A percentile compares a stretch with the other conserved stretches of the same genome.
These are phyloP conservation scores for Lasiodiplodia sp. DNA, from an alignment of 2,329 filamentous ascomycete species.

Conservation along the genomic window DNA sequence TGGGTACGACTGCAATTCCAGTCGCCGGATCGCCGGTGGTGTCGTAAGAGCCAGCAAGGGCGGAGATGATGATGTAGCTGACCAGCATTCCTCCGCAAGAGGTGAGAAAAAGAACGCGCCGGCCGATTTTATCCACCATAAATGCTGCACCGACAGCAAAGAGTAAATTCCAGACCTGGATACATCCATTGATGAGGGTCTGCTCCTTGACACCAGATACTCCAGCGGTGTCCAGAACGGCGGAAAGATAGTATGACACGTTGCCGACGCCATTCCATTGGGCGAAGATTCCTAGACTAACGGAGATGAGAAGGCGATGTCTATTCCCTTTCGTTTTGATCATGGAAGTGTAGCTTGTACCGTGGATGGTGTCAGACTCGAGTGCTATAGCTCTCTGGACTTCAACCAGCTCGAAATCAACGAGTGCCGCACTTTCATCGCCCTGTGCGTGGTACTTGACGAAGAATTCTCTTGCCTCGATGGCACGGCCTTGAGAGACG, in stretches of 20 bases:
- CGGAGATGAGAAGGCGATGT: conserved; percentile 61
- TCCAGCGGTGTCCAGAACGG: conserved; percentile 44
- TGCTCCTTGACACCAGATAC: conserved; percentile 45
- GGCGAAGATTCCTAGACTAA: conserved; percentile 62
- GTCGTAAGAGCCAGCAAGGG: conserved; percentile 10
- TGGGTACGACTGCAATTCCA: conserved; percentile 41
- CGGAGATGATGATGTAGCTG: conserved; percentile 43
- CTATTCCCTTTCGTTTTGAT: conserved; percentile 60
- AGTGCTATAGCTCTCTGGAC: conserved; percentile 57
- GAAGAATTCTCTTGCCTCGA: conserved; percentile 58
- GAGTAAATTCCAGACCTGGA: conserved; percentile 59
- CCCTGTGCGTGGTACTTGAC: conserved; percentile 61
- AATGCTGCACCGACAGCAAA: conserved; percentile 55
- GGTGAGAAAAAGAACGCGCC: conserved; percentile 44
- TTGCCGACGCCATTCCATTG: conserved; percentile 64
- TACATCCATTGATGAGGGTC: conserved; percentile 44
- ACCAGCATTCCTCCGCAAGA: conserved; percentile 49
- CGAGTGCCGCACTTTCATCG: conserved; percentile 50
- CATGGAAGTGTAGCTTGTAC: conserved; percentile 54
- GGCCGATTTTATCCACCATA: conserved; percentile 44
- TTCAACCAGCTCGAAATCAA: conserved; percentile 58
- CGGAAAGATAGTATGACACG: conserved; percentile 51
- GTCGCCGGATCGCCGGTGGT: conserved; percentile 20
- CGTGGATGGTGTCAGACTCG: conserved; percentile 44
- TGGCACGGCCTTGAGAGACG: conserved; percentile 51